Evolutionary conservation across 176 grass and related monocot genomes (phyloP).

Genomic region (Musa itinerans): DNA sequence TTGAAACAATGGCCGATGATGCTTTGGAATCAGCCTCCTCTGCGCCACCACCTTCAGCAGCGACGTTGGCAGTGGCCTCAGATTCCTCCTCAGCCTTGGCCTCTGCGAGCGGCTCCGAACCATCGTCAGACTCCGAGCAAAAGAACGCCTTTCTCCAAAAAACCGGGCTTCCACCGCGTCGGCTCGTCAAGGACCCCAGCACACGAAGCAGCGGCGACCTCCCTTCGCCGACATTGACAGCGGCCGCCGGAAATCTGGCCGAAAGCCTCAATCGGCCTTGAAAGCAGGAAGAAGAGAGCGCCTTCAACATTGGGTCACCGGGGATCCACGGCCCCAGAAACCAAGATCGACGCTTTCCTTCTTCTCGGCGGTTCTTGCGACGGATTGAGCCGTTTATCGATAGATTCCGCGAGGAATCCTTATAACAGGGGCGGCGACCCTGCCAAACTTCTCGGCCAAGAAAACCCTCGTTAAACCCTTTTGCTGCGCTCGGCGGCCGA

Average conservation of each 20-base stretch:
- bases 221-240: conserved; percentile 1
- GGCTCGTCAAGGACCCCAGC: neutral
- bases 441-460: too few species aligned
- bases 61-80: neutral
- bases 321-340: neutral
- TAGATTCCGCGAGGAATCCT: neutral
- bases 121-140: neutral
- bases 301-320: neutral
- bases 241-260: neutral
- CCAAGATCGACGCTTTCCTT: neutral
- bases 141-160: neutral
- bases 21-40: conserved; percentile 7
- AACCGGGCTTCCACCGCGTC: neutral
- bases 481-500: too few species aligned
- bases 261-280: neutral
- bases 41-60: neutral
- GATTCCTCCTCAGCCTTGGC: neutral
- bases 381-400: neutral
- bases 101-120: neutral
- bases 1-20: conserved; percentile 9
- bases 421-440: too few species aligned
- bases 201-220: neutral
- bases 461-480: too few species aligned
- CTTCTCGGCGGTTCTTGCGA: neutral
- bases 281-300: neutral